Percentiles rank a stretch among this genome's conserved stretches.
phyloP scores from a whole-genome alignment of 2,329 filamentous ascomycete genomes.

The Huntiella moniliformis region DNA sequence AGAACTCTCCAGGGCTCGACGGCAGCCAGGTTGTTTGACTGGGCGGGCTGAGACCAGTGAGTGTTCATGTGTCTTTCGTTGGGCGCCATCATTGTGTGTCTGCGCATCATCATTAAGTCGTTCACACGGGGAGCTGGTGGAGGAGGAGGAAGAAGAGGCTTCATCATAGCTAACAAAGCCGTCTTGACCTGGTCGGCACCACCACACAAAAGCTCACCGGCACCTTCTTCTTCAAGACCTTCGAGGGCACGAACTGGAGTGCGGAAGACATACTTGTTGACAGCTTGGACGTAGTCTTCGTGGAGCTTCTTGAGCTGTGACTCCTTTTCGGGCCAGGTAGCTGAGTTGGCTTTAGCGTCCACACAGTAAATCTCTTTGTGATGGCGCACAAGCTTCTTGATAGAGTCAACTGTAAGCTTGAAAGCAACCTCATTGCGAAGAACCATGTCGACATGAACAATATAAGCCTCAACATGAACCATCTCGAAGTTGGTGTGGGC shows the following conservation, averaged over 20 bases:
- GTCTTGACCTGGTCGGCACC: conserved; percentile 87
- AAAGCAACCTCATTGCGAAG: conserved; percentile 92
- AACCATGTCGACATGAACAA: conserved; percentile 98
- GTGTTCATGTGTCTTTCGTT: conserved; percentile 2
- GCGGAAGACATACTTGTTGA: conserved; percentile 93
- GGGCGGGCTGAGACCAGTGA: conserved; percentile 30
- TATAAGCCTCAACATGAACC: conserved; percentile 87
- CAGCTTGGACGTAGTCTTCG: conserved; percentile 85
- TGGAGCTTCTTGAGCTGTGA: conserved; percentile 92
- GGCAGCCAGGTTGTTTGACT: conserved; percentile 45
- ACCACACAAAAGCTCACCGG: conserved; percentile 78
- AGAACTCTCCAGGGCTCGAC: conserved; percentile 83
- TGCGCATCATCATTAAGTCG: conserved; percentile 74
- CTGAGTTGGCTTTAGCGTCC: conserved; percentile 73
- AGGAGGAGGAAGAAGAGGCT: conserved; percentile 67
- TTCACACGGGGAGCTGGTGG: conserved; percentile 6
- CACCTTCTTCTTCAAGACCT: conserved; percentile 89
- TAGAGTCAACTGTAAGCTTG: conserved; percentile 90
- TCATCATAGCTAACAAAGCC: conserved; percentile 67
- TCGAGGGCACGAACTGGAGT: conserved; percentile 78
- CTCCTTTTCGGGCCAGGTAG: conserved; percentile 94
- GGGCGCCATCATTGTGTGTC: conserved; percentile 57
- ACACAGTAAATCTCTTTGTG: conserved; percentile 91
- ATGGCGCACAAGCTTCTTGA: conserved; percentile 82
- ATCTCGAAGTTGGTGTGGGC: conserved; percentile 85